phyloP scores from a whole-genome alignment of 208 protist genomes.

The Trypanosoma cruzi region DNA sequence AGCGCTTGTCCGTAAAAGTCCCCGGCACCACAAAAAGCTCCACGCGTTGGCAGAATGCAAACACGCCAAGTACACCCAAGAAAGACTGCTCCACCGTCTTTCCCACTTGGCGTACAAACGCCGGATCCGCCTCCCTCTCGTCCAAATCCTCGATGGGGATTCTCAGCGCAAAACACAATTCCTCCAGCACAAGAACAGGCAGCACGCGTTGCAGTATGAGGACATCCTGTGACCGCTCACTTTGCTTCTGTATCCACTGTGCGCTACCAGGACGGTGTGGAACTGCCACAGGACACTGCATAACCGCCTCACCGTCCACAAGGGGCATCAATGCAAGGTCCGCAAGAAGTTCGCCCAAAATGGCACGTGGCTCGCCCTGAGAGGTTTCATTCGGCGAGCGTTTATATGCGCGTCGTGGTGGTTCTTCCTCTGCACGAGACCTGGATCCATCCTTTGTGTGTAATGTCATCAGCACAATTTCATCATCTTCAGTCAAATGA shows the following conservation, averaged over 20 bases:
- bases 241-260: conserved; percentile 20
- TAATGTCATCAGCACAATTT: conserved; percentile 42
- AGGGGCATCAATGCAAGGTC: conserved; percentile 69
- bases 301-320: conserved; percentile 25
- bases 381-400: conserved; percentile 37
- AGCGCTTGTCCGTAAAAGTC: conserved; percentile 39
- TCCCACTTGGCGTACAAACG: conserved; percentile 6
- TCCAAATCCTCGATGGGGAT: conserved; percentile 26
- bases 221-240: conserved; percentile 17
- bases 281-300: conserved; percentile 24
- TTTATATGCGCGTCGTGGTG: not conserved
- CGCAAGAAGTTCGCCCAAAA: conserved; percentile 65
- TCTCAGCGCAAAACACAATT: conserved; percentile 53
- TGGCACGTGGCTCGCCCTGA: conserved; percentile 62
- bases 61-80: conserved; percentile 62
- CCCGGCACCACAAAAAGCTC: conserved; percentile 55
- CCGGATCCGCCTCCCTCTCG: not conserved
- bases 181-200: conserved; percentile 54
- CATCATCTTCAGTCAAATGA: conserved; percentile 42
- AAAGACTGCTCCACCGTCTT: conserved; percentile 39
- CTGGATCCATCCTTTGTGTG: conserved; percentile 24
- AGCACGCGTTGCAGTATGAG: conserved; percentile 47
- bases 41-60: conserved; percentile 61
- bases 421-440: conserved; percentile 6
- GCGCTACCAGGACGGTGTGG: conserved; percentile 13